phyloP scores from a whole-genome alignment of 2,329 filamentous ascomycete genomes.

The Colletotrichum karsti region DNA sequence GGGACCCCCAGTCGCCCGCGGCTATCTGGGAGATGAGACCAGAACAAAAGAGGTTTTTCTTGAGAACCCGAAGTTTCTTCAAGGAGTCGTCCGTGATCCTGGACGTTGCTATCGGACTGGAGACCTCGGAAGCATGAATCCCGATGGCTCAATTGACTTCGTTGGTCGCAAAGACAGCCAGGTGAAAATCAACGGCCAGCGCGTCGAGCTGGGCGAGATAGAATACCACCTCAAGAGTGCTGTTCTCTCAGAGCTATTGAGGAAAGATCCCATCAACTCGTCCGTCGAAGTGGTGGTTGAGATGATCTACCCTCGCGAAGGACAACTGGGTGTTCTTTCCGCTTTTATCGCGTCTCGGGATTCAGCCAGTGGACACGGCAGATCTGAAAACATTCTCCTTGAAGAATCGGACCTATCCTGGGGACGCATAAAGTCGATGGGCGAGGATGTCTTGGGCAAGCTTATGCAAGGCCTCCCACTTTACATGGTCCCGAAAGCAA shows the following conservation, averaged over 20 bases:
- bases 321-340: neutral
- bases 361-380: neutral
- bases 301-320: neutral
- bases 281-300: constrained; percentile 7
- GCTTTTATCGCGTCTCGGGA: neutral
- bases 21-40: constrained; percentile 17
- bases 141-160: constrained; percentile 24
- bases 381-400: accelerated
- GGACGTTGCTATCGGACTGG: constrained; percentile 23
- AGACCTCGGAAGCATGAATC: constrained; percentile 13
- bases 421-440: neutral
- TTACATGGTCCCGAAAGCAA: constrained; percentile 24
- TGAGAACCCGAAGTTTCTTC: constrained; percentile 5
- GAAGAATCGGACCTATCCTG: neutral
- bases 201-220: constrained; percentile 31
- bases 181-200: constrained; percentile 31
- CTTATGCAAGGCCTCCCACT: neutral
- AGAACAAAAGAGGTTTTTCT: constrained; percentile 6
- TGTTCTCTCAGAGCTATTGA: neutral
- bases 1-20: constrained; percentile 33
- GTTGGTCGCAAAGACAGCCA: constrained; percentile 29
- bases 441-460: neutral
- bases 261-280: neutral
- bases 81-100: neutral
- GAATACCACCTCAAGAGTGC: constrained; percentile 28